Conservation (phyloP, 1,284 basidiomycete genomes). For the Trichosporon asahii region DNA sequence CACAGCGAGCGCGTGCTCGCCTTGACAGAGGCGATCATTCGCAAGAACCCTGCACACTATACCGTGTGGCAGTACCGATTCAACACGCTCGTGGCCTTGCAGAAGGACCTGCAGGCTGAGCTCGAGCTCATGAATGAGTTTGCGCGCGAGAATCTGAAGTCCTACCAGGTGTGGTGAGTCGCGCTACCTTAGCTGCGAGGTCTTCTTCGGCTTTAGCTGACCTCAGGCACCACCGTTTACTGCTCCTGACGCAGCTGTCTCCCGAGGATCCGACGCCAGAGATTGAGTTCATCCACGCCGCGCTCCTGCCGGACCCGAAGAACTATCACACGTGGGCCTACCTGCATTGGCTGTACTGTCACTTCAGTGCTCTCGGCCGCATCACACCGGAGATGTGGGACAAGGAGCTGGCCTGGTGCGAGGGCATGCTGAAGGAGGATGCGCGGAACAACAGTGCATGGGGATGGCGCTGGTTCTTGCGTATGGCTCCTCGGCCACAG, state of each 20-base stretch:
- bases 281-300: slow-evolving; percentile 70
- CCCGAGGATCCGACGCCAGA: slow-evolving; percentile 59
- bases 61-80: slow-evolving; percentile 95
- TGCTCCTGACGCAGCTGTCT: slow-evolving; percentile 62
- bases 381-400: slow-evolving; percentile 64
- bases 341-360: slow-evolving; percentile 83
- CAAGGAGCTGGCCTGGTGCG: slow-evolving; percentile 72
- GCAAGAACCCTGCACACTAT: slow-evolving; percentile 87
- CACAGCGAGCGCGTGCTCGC: slow-evolving; percentile 73
- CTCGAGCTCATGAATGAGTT: slow-evolving; percentile 78
- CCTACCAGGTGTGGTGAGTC: slow-evolving; percentile 84
- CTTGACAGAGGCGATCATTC: slow-evolving; percentile 79
- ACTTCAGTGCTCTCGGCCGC: slow-evolving; percentile 57
- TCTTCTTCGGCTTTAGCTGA: neutral
- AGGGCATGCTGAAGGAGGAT: slow-evolving; percentile 70
- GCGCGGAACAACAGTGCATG: slow-evolving; percentile 95
- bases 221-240: slow-evolving; percentile 74
- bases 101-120: slow-evolving; percentile 67
- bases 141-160: slow-evolving; percentile 77
- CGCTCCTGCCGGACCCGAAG: slow-evolving; percentile 72
- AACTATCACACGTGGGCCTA: slow-evolving; percentile 98
- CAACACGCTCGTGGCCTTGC: slow-evolving; percentile 68
- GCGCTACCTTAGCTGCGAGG: neutral
- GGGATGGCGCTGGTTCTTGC: slow-evolving; percentile 90
- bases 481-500: slow-evolving; percentile 60